phyloP scores from a whole-genome alignment of 1,139 yeast species.

The Kurtzmaniella quercitrusa region DNA sequence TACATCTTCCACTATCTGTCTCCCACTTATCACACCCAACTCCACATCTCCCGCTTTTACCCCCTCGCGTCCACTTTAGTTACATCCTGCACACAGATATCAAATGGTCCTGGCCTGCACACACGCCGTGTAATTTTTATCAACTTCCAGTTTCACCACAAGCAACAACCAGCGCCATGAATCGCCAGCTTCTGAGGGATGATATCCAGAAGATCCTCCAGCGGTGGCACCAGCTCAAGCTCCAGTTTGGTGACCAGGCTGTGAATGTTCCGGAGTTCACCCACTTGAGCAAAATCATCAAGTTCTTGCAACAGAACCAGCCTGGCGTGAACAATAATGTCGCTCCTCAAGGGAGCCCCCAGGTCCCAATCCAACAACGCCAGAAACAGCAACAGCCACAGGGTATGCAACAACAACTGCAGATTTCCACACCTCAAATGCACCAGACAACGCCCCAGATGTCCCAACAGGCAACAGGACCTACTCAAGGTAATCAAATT shows the following conservation, averaged over 20 bases:
- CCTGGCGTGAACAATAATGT: conserved; percentile 7
- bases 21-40: no score
- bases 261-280: conserved; percentile 58
- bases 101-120: neutral
- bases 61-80: neutral
- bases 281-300: conserved; percentile 52
- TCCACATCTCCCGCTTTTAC: no score
- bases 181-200: conserved; percentile 33
- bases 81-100: neutral
- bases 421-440: conserved; percentile 7
- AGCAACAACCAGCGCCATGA: conserved; percentile 15
- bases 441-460: neutral
- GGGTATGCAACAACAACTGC: conserved; percentile 11
- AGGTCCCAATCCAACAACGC: conserved; percentile 11
- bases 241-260: conserved; percentile 63
- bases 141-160: neutral
- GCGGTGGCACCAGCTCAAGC: conserved; percentile 61
- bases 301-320: conserved; percentile 42
- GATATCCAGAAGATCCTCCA: conserved; percentile 41
- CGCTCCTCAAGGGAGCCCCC: neutral
- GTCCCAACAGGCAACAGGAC: conserved; percentile 11
- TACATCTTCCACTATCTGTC: no score
- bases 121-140: neutral
- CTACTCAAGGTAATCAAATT: conserved; percentile 11
- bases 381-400: conserved; percentile 15